Base-by-base conservation (phyloP, 192 early-diverging fungal species). In the Coemansia erecta region DNA sequence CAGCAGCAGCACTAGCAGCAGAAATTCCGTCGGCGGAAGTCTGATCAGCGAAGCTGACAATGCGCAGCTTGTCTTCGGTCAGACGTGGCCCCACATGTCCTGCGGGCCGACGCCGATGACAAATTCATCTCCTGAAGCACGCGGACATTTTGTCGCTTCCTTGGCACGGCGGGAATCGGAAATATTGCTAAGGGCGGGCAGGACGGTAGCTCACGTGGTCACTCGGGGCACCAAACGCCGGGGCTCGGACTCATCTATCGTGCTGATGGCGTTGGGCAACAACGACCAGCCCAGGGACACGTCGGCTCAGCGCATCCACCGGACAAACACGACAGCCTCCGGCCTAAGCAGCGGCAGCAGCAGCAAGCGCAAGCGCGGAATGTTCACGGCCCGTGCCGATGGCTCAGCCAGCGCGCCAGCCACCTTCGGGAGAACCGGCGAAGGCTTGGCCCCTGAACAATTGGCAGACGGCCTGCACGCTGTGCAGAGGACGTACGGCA, bases 221-320 rank as follows among this genome's bases (percentile, higher is more conserved):
- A 22, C 51, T 14, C 57, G 72, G 18, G 74, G 68, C n/a, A 71
- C 59, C 18, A 77, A 77, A 53, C 74, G 74, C 23, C 74, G 74
- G 40, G 74, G 74, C 19, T 77, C 74, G 10, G 74, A 77, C 47
- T 68, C 68, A 8, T 70, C 68, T 8, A 56, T 71, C 21, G 57
- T 71, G 35, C 56, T 77, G 55, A 61, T 77, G 67, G 60, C 66
- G 0, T 53, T 69, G 15, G 58, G 31, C 26, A 24, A n/a, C 26
- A 33, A 39, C 52, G 33, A 39, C 35, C 28, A 39, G 19, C 33
- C 52, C 10, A 33, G 35, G 18, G 52, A 39, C n/a, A 44, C 23
- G 14, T 43, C 9, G 14, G 19, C 21, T 1, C 26, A 37, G 35
- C 35, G 10, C 8, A 37, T 37, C 10, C 35, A 37, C 35, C 35